Percentiles rank a stretch among this genome's conserved stretches.
phyloP scores from a whole-genome alignment of 768 basidiomycete species.

The Saitozyma podzolica region DNA sequence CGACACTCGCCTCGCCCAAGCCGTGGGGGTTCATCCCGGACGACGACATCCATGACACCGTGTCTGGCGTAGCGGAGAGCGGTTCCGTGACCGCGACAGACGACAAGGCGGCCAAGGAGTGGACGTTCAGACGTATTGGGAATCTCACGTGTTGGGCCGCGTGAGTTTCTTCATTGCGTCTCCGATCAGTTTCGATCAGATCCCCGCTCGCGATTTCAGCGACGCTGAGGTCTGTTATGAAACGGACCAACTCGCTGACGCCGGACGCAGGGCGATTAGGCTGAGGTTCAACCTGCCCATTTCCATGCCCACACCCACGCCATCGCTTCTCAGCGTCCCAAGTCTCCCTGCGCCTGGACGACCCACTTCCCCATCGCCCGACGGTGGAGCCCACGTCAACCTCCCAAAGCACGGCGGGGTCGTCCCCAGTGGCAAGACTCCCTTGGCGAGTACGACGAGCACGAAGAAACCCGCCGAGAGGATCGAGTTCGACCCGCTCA shows the following conservation, averaged over 20 bases:
- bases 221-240: too few relatives aligned
- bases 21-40: conserved; percentile 48
- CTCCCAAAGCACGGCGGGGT: too few relatives aligned
- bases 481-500: conserved; percentile 41
- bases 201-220: not conserved
- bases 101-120: conserved; percentile 29
- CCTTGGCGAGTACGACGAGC: not conserved
- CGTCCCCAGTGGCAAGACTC: not conserved
- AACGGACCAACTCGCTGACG: too few relatives aligned
- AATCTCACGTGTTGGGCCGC: conserved; percentile 49
- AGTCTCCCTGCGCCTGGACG: conserved; percentile 2
- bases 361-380: not conserved
- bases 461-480: conserved; percentile 2
- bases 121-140: conserved; percentile 48
- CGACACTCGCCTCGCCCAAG: conserved; percentile 24
- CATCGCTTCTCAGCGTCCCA: conserved; percentile 2
- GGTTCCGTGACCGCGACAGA: conserved; percentile 4
- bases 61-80: conserved; percentile 13
- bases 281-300: conserved; percentile 39
- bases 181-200: too few relatives aligned
- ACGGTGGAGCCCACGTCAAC: too few relatives aligned
- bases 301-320: conserved; percentile 3
- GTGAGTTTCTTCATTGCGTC: conserved; percentile 28
- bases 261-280: conserved; percentile 34
- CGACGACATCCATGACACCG: conserved; percentile 48